phyloP scores from a whole-genome alignment of 108 stramenopile species.

The Aurantiochytrium sp. region DNA sequence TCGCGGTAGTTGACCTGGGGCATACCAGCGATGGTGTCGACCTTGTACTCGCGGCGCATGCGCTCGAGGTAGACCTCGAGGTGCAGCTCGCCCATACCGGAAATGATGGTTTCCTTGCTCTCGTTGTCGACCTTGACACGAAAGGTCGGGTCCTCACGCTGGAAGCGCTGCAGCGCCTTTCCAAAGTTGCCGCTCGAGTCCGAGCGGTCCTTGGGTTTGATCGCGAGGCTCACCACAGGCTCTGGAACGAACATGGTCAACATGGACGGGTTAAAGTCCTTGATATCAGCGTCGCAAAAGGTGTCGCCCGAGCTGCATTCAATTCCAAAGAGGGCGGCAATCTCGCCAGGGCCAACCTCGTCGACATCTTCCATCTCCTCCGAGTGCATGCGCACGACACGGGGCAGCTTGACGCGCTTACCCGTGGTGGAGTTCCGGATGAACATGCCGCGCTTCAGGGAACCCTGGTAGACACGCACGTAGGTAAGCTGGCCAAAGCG shows the following conservation, averaged over 20 bases:
- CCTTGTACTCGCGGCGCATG: slow-evolving; percentile 91
- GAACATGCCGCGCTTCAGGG: slow-evolving; percentile 70
- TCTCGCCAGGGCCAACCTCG: slow-evolving; percentile 85
- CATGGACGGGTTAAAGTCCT: slow-evolving; percentile 60
- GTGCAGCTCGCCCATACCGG: slow-evolving; percentile 99
- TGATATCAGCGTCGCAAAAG: slow-evolving; percentile 75
- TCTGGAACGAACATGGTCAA: slow-evolving; percentile 93
- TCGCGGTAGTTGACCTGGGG: slow-evolving; percentile 98
- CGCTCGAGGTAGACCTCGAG: slow-evolving; percentile 98
- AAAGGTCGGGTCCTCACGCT: slow-evolving; percentile 98
- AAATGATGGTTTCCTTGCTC: slow-evolving; percentile 90
- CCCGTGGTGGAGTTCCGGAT: slow-evolving; percentile 73
- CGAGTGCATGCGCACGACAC: slow-evolving; percentile 96
- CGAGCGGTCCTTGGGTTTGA: slow-evolving; percentile 75
- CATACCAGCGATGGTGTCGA: slow-evolving; percentile 77
- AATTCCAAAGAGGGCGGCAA: slow-evolving; percentile 98
- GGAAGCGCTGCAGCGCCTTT: slow-evolving; percentile 87
- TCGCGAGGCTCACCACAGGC: slow-evolving; percentile 90
- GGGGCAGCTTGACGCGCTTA: slow-evolving; percentile 83
- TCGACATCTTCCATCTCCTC: slow-evolving; percentile 98
- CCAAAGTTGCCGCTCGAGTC: slow-evolving; percentile 72
- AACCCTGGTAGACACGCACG: slow-evolving; percentile 92
- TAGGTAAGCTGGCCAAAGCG: slow-evolving; percentile 96
- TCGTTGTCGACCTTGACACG: slow-evolving; percentile 78
- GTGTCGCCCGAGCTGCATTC: slow-evolving; percentile 97